Evolutionary conservation across 108 stramenopile genomes (phyloP), one percentile per base, ranked within the genome.

Genomic region (Cyclotella kingstonii): DNA sequence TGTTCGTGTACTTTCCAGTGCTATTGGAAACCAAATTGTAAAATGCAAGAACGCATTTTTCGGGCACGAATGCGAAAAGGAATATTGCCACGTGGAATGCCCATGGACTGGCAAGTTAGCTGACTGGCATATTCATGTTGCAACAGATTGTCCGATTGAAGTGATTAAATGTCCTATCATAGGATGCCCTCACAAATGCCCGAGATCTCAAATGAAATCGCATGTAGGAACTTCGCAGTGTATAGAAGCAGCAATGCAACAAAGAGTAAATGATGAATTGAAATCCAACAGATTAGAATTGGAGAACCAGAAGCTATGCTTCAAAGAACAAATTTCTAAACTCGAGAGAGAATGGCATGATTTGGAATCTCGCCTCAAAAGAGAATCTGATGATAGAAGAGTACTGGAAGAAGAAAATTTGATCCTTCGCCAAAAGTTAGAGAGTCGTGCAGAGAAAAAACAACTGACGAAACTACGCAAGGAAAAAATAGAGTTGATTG

Each of bases 1-100:
- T 33, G 62, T 63, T 17, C 36, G 62, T 35, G 62, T 63, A 7
- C 39, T 63, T 29, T 27, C 40, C 38, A 52, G 50, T 28, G 47
- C 62, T 29, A 52, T 63, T 17, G 33, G 34, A 11, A 63, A 63
- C 21, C 33, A 17, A 14, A 11, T 11, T 0, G 50, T 63, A 11
- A 35, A 51, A 22, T 63, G 62, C 31, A 25, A n/a, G 6, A 63
- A 63, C 19, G 40, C 29, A n/a, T 42, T 30, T 15, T 7, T 42
- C 14, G 62, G 52, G 2, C 38, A 50, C 8, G 49, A 63, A 22
- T 46, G 26, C 23, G 26, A 42, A 3, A 12, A 2, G 2, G 22
- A 39, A 25, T 41, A 50, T 10, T 41, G 35, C 40, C 34, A 35
- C 4, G 15, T 22, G 14, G 62, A 52, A 36, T 63, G 62, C 40